These are phyloP conservation scores for Circinella minor DNA, from an alignment of 371 early-diverging fungal genomes.

Conservation along the genomic window DNA sequence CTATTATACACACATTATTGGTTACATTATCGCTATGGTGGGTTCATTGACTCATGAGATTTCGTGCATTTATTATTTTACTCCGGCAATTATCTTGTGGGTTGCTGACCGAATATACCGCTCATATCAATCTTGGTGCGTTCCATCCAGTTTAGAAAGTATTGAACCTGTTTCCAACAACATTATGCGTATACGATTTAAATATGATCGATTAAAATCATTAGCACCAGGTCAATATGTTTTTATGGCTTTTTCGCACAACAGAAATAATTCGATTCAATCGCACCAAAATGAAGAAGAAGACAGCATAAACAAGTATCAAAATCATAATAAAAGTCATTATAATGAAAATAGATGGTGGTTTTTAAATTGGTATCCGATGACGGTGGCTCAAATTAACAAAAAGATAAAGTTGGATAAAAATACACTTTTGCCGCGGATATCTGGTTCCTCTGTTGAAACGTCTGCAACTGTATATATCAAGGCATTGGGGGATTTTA, in stretches of 20 bases:
- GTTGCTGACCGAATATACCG: slow-evolving; percentile 39
- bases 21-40: slow-evolving; percentile 31
- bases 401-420: slow-evolving; percentile 4
- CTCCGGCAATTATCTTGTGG: slow-evolving; percentile 39
- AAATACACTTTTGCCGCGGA: slow-evolving; percentile 7
- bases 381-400: slow-evolving; percentile 44
- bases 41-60: slow-evolving; percentile 38
- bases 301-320: too few species aligned
- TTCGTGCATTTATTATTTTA: slow-evolving; percentile 38
- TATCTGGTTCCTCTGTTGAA: not conserved
- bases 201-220: slow-evolving; percentile 22
- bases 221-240: slow-evolving; percentile 51
- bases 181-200: slow-evolving; percentile 40
- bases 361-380: slow-evolving; percentile 45
- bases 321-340: not conserved
- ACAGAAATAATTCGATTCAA: not conserved
- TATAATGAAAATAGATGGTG: not conserved
- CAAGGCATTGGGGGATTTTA: slow-evolving; percentile 42
- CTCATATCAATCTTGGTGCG: slow-evolving; percentile 41
- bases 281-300: too few species aligned
- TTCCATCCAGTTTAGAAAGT: slow-evolving; percentile 17
- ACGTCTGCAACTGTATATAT: slow-evolving; percentile 38
- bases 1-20: slow-evolving; percentile 42
- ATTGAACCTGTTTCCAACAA: slow-evolving; percentile 28
- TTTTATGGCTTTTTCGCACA: slow-evolving; percentile 31